Percentiles rank a stretch among this genome's conserved stretches.
phyloP scores from a whole-genome alignment of 495 filamentous ascomycete species.

The Rhypophila decipiens region DNA sequence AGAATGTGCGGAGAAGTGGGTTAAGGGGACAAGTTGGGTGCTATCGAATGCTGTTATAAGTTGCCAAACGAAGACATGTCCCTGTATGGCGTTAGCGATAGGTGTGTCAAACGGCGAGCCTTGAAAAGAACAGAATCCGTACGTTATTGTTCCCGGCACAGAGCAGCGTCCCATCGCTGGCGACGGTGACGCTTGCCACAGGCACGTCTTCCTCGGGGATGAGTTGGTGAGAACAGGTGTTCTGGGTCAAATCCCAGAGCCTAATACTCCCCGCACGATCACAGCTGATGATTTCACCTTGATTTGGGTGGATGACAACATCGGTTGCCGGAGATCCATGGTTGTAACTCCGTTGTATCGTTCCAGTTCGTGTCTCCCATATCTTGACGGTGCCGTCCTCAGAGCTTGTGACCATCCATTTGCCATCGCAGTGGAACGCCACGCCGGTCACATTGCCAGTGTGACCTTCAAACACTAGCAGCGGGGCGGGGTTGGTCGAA shows the following conservation, averaged over 20 bases:
- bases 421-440: constrained; percentile 95
- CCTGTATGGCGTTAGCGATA: constrained; percentile 43
- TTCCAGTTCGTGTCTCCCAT: constrained; percentile 89
- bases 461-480: constrained; percentile 91
- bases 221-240: constrained; percentile 91
- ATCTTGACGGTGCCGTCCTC: constrained; percentile 98
- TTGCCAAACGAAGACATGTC: constrained; percentile 94
- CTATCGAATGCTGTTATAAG: constrained; percentile 77
- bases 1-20: constrained; percentile 86
- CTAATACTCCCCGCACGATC: constrained; percentile 89
- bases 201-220: constrained; percentile 94
- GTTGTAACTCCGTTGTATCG: constrained; percentile 83
- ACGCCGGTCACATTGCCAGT: constrained; percentile 93
- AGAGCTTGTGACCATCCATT: constrained; percentile 99
- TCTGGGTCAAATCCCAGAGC: constrained; percentile 95
- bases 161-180: constrained; percentile 88
- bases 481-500: constrained; percentile 85
- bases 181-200: constrained; percentile 89
- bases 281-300: constrained; percentile 94
- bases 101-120: not conserved
- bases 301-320: constrained; percentile 96
- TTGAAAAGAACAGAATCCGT: constrained; percentile 7
- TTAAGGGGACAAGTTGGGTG: constrained; percentile 84
- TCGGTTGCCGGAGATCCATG: constrained; percentile 88
- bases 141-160: constrained; percentile 93